Evolutionary conservation across 139 green algal species (phyloP), one percentile per base, ranked within the genome.

Genomic region (Coccomyxa sp.): DNA sequence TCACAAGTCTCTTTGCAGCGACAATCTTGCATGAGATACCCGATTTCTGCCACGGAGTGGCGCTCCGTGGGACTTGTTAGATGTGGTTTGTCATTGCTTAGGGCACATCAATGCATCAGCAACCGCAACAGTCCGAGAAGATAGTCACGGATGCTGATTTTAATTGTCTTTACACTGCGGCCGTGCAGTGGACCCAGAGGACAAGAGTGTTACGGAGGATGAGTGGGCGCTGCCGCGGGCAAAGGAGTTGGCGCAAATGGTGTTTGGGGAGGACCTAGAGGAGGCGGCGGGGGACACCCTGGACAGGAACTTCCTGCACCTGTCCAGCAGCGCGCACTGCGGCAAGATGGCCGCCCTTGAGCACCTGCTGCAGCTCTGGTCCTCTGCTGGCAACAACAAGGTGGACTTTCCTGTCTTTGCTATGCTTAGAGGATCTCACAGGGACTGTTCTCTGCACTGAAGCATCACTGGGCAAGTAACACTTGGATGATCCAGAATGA

Each of bases 341-440:
- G 92, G 92, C 79, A 95, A 95, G 87, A 82, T 95, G 83, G 28
- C 60, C 27, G 89, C 86, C 17, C 85, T 94, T 83, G 77, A 87
- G 18, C 68, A 82, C 28, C 84, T 94, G 82, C 85, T 94, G 83
- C 51, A 45, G 16, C 28, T 81, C 13, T 91, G 88, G 88, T 31
- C 59, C 74, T 13, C 10, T 9, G 31, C 82, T 25, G 76, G 67
- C 18, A 81, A 67, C 82, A 82, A 85, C 31, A 94, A 94, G 83
- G 88, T 89, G 79, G 27, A 18, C 17, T 51, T 7, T 7, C 38
- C 38, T 51, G 38, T 51, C 38, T 51, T 51, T 51, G 38, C 3
- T 51, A 7, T 51, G 38, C 38, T 7, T 51, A 11, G 38, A 51
- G 38, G 38, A 51, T 51, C 38, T 51, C 38, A 7, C 3, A 51